Evolutionary conservation across 208 protist species (phyloP), one percentile per base, ranked within the genome.

Genomic region (Leishmania lainsoni): DNA sequence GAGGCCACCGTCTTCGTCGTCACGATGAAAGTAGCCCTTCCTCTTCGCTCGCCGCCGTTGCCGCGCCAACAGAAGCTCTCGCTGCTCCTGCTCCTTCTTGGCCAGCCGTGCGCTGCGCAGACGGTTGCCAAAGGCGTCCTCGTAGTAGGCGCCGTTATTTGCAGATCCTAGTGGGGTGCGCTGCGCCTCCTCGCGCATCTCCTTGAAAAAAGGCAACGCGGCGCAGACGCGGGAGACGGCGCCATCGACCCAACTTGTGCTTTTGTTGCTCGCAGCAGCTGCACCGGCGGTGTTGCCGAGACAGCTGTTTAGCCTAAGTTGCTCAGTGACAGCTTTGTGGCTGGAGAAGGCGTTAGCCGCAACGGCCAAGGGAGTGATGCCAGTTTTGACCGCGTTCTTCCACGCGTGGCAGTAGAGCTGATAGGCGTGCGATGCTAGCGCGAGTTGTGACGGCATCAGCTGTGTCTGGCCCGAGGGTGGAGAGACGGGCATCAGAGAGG

Each of bases 21-120:
- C 79, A 49, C 91, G 86, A 29, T 89, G 78, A 75, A 95, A 97
- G 83, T 97, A 97, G 59, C 93, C 93, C 56, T 84, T 90, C 22
- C 78, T 81, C 84, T 81, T 87, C 65, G 85, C 88, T 26, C 81
- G 80, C 69, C 81, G 81, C n/a, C 85, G 84, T 61, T 83, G 81
- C 65, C 73, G 79, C 32, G 84, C 87, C 17, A 84, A 86, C 42
- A 84, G 83, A 58, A 83, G 49, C 22, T 86, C 83, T 35, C 78
- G 90, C 32, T 81, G 54, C 75, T 88, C 86, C 10, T 81, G 86
- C 80, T 94, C 88, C 75, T 93, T 94, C 70, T 88, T 76, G 26
- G 93, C 93, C 10, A 94, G 79, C 2, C 93, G 91, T 20, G 91
- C 89, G 76, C 93, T 97, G 81, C 93, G 93, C 16, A 96, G 83